Evolutionary conservation across 345 rosid species (phyloP), one percentile per base, ranked within the genome.

Genomic region (Mercurialis annua): DNA sequence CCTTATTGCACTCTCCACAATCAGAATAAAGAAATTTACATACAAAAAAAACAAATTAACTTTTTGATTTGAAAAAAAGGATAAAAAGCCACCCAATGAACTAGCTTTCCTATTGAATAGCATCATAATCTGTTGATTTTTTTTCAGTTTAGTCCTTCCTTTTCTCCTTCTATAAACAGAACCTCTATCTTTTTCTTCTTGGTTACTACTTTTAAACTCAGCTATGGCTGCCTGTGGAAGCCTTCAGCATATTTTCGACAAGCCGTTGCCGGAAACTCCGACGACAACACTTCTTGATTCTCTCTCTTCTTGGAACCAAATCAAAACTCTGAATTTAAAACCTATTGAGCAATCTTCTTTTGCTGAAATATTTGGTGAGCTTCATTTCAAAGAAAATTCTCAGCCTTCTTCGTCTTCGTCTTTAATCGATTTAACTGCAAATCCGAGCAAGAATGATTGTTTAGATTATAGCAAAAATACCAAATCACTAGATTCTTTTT

Each of bases 191-290:
- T n/a, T n/a, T n/a, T n/a, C n/a, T n/a, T n/a, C n/a, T n/a, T n/a
- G n/a, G n/a, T n/a, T n/a, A n/a, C n/a, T n/a, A n/a, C n/a, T n/a
- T n/a, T n/a, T n/a, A n/a, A n/a, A n/a, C n/a, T n/a, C 30, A 71
- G 14, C 78, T 69, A 92, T 90, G 97, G 91, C 95, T 50, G 81
- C 92, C 66, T 85, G 84, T 71, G 85, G 82, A 71, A 78, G 96
- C 72, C 81, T 89, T 53, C 88, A 86, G 27, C 90, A 71, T 69
- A 83, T 89, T 63, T 87, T 92, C 57, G 94, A 87, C 33, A 84
- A 72, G 53, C 67, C 80, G 16, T 73, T 73, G 59, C 87, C 89
- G 4, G 84, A 86, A 64, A 82, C 77, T 16, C 74, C 78, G 38
- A 73, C 78, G n/a, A n/a, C n/a, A 43, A 74, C 89, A 0, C 69